Conservation (phyloP, 2,329 filamentous ascomycete genomes). For the Fusarium oxysporum region DNA sequence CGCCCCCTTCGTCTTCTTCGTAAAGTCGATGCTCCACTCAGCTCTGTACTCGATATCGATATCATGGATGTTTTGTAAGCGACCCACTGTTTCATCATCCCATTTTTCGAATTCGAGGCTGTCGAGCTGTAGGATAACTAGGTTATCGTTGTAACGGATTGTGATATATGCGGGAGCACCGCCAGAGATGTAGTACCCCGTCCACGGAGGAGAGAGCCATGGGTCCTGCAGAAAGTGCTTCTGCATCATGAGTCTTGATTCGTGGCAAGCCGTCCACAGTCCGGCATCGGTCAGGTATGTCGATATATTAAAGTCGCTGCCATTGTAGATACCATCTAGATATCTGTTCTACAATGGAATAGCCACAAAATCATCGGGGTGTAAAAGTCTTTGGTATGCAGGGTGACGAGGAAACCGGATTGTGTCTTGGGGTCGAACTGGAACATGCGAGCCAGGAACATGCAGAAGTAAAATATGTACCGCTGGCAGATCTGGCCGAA, state of each 20-base stretch:
- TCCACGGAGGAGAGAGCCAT: too few species aligned
- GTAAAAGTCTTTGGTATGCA: background rate
- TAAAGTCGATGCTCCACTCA: background rate
- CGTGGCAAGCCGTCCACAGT: background rate
- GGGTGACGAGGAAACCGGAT: fast-evolving
- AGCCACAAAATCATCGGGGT: fast-evolving
- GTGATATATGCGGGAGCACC: background rate
- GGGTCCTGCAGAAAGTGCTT: background rate
- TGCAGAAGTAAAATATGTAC: fast-evolving
- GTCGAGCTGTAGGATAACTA: background rate
- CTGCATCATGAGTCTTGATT: background rate
- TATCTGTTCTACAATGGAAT: background rate
- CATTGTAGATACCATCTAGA: fast-evolving
- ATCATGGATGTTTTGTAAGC: fast-evolving
- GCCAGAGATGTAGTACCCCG: fast-evolving
- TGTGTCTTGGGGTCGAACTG: background rate
- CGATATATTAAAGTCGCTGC: background rate
- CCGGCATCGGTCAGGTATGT: background rate
- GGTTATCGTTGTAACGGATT: background rate
- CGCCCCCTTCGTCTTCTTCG: background rate
- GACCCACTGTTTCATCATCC: background rate
- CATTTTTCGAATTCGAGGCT: background rate
- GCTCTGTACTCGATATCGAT: background rate
- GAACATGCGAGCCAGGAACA: background rate
- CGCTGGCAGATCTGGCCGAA: background rate